phyloP scores from a whole-genome alignment of 2,329 filamentous ascomycete species.

The Zymoseptoria pseudotritici region DNA sequence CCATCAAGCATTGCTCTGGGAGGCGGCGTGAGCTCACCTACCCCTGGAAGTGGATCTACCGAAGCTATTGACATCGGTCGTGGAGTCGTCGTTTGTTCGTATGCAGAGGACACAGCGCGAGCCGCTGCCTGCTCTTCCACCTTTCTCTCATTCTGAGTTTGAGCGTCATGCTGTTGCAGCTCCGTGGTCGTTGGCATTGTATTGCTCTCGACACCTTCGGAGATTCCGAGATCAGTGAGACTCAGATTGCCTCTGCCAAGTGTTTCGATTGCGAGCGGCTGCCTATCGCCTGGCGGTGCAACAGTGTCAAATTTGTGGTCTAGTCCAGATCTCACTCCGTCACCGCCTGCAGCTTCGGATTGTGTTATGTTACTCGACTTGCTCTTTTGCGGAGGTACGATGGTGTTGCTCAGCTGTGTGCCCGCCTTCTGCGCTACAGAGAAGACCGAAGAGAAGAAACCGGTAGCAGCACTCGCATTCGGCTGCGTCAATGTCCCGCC shows the following conservation, averaged over 20 bases:
- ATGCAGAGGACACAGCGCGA: slow-evolving; percentile 55
- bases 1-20: slow-evolving; percentile 52
- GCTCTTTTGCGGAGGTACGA: slow-evolving; percentile 49
- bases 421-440: slow-evolving; percentile 91
- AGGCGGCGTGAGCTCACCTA: slow-evolving; percentile 59
- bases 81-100: slow-evolving; percentile 37
- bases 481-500: slow-evolving; percentile 44
- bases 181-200: slow-evolving; percentile 52
- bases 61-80: slow-evolving; percentile 36
- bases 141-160: slow-evolving; percentile 42
- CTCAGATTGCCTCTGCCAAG: slow-evolving; percentile 83
- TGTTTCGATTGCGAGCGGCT: slow-evolving; percentile 73
- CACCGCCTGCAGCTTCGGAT: slow-evolving; percentile 23
- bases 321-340: slow-evolving; percentile 36
- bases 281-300: slow-evolving; percentile 47
- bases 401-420: slow-evolving; percentile 63
- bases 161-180: slow-evolving; percentile 45
- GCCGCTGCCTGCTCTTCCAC: slow-evolving; percentile 53
- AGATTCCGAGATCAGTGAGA: slow-evolving; percentile 78
- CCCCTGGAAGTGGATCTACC: slow-evolving; percentile 27
- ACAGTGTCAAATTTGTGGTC: slow-evolving; percentile 26
- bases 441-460: slow-evolving; percentile 91
- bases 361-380: slow-evolving; percentile 26
- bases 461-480: slow-evolving; percentile 36
- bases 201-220: slow-evolving; percentile 39